Conservation (phyloP, 306 rosid species). For the Gastrolobium bilobum region DNA sequence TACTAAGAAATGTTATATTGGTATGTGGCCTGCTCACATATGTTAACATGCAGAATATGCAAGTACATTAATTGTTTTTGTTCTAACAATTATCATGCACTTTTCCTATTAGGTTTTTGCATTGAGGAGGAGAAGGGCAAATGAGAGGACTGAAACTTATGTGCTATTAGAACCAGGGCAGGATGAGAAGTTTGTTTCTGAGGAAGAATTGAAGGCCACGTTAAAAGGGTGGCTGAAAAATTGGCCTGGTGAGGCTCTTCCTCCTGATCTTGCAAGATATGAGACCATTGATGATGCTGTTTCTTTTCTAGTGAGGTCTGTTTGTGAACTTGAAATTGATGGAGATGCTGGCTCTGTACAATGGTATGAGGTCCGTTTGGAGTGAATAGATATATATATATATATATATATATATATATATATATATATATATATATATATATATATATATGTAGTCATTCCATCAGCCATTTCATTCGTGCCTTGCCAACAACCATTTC, state of each 20-base stretch:
- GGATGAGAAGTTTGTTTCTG: constrained; percentile 84
- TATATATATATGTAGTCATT: background rate
- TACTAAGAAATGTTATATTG: background rate
- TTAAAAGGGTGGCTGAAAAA: constrained; percentile 77
- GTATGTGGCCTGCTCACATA: background rate
- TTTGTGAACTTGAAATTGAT: constrained; percentile 88
- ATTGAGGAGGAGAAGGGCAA: constrained; percentile 74
- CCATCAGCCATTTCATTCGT: background rate
- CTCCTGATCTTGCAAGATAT: constrained; percentile 82
- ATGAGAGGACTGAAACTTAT: constrained; percentile 73
- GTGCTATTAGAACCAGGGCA: constrained; percentile 85
- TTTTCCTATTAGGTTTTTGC: constrained; percentile 58
- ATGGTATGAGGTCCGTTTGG: constrained; percentile 89
- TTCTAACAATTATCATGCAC: background rate
- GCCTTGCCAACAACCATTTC: background rate
- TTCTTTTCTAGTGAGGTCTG: constrained; percentile 71
- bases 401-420: no score
- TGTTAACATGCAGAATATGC: background rate
- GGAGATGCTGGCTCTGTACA: constrained; percentile 87
- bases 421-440: no score
- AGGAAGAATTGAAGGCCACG: constrained; percentile 71
- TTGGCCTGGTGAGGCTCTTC: constrained; percentile 80
- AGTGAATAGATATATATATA: constrained; percentile 44
- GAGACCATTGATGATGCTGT: constrained; percentile 83
- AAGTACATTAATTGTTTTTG: background rate